Base-by-base conservation (phyloP, 257 asterid genomes). In the Euphrasia confusa region DNA sequence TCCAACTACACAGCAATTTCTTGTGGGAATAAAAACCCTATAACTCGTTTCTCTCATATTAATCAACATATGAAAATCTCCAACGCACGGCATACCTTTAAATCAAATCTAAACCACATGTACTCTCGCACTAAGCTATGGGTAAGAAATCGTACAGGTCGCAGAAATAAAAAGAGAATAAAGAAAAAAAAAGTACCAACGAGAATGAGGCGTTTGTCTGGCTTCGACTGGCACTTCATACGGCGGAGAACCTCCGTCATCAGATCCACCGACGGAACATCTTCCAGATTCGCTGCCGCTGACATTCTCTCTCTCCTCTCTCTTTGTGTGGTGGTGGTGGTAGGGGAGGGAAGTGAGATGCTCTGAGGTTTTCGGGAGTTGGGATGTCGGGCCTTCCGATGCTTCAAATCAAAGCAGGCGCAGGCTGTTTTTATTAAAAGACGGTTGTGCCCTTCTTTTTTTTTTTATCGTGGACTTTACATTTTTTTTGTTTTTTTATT, bases 231-330 rank as follows among this genome's bases (percentile, higher is more conserved):
- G 70, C 95, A 89, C 65, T 81, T 89, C 82, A 89, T 73, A 24
- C 95, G 95, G 75, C 90, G 87, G 63, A 88, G 95, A 45, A 88
- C 80, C 75, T 86, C 95, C 70, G 84, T 67, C 95, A 86, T 82
- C 50, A 89, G 86, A 74, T 80, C 87, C 59, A 79, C 74, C 24
- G 88, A 78, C 18, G 83, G 84, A 57, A 86, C 85, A 70, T 86
- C 94, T 58, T 89, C 97, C 75, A 89, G 77, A 69, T 69, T 76
- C 66, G 73, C 73, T 13, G 76, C 10, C 6, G 81, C 68, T 45
- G 65, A 60, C 60, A 67, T 53, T 21, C 24, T 21, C 24, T 21
- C 24, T 21, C 24, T 21, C 24, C 1, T 52, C 39, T 35, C 67
- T 49, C 40, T n/a, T n/a, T 44, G 11, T 42, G 49, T 32, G 69